These are phyloP conservation scores for Linum usitatissimum DNA, from an alignment of 345 rosid species.

Conservation along the genomic window DNA sequence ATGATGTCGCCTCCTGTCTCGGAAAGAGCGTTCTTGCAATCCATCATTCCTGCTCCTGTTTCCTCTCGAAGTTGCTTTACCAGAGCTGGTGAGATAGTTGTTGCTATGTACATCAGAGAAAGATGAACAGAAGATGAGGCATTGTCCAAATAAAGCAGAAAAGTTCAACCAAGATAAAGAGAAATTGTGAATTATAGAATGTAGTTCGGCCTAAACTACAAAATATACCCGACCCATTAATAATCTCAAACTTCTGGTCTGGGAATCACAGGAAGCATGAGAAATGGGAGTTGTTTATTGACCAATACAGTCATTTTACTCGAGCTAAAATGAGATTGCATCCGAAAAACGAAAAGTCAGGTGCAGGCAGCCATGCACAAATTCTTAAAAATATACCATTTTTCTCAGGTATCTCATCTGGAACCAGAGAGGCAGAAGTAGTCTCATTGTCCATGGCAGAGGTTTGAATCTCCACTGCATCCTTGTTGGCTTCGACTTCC, in stretches of 20 bases:
- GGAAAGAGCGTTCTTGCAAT: slow-evolving; percentile 80
- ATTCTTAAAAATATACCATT: slow-evolving; percentile 13
- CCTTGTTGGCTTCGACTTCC: slow-evolving; percentile 26
- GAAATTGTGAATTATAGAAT: too few species aligned
- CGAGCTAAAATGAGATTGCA: too few species aligned
- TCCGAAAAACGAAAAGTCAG: too few species aligned
- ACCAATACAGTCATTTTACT: too few species aligned
- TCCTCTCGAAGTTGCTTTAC: slow-evolving; percentile 97
- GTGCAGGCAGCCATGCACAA: too few species aligned
- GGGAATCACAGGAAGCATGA: too few species aligned
- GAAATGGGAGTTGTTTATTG: too few species aligned
- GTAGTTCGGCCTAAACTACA: too few species aligned
- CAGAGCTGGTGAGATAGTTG: slow-evolving; percentile 60
- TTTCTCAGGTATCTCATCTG: slow-evolving; percentile 22
- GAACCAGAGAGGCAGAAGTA: slow-evolving; percentile 19
- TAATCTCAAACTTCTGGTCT: too few species aligned
- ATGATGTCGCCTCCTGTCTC: slow-evolving; percentile 73
- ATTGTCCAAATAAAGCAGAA: neutral
- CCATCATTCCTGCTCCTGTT: slow-evolving; percentile 99
- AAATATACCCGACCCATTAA: too few species aligned
- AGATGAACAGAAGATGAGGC: neutral
- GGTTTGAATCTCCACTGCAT: slow-evolving; percentile 31
- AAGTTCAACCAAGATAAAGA: too few species aligned
- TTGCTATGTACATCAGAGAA: slow-evolving; percentile 21
- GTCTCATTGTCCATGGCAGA: slow-evolving; percentile 28